A percentile compares a stretch with the other conserved stretches of the same genome.
These are phyloP conservation scores for Yamadazyma paraphyllophila DNA, from an alignment of 805 yeast species.

Conservation along the genomic window DNA sequence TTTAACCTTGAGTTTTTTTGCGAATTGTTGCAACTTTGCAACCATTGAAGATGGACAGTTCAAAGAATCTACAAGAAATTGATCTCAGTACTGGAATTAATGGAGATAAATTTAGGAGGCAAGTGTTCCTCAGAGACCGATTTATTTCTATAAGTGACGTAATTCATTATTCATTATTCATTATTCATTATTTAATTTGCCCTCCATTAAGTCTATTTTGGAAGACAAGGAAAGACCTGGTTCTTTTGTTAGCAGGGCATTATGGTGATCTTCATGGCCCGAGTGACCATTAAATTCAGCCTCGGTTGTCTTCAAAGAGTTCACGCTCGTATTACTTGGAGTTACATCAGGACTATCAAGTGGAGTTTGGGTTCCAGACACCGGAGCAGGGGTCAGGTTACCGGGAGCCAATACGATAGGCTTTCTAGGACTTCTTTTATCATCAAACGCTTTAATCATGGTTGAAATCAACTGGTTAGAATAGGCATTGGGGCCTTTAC, in stretches of 20 bases:
- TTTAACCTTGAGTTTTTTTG: not conserved
- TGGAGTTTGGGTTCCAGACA: constrained; percentile 1
- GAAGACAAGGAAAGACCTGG: constrained; percentile 43
- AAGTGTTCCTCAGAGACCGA: too few relatives aligned
- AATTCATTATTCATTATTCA: not conserved
- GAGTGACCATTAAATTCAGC: constrained; percentile 29
- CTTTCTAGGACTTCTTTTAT: not conserved
- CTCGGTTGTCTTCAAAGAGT: constrained; percentile 25
- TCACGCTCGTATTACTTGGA: constrained; percentile 13
- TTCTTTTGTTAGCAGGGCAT: not conserved
- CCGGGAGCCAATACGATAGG: not conserved
- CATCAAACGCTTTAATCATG: constrained; percentile 12
- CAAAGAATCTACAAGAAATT: too few relatives aligned
- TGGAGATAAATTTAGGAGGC: too few relatives aligned
- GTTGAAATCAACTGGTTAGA: constrained; percentile 27
- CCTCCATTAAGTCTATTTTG: constrained; percentile 29
- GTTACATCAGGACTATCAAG: not conserved
- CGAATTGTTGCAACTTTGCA: constrained; percentile 3
- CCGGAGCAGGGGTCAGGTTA: constrained; percentile 3
- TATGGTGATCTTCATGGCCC: constrained; percentile 20
- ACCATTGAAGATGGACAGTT: not conserved
- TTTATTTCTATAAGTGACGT: not conserved
- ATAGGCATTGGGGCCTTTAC: constrained; percentile 40
- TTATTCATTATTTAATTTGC: constrained; percentile 1
- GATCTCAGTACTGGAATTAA: too few relatives aligned